Conservation (phyloP, 768 basidiomycete genomes). For the Lanmaoa pseudosensibilis region DNA sequence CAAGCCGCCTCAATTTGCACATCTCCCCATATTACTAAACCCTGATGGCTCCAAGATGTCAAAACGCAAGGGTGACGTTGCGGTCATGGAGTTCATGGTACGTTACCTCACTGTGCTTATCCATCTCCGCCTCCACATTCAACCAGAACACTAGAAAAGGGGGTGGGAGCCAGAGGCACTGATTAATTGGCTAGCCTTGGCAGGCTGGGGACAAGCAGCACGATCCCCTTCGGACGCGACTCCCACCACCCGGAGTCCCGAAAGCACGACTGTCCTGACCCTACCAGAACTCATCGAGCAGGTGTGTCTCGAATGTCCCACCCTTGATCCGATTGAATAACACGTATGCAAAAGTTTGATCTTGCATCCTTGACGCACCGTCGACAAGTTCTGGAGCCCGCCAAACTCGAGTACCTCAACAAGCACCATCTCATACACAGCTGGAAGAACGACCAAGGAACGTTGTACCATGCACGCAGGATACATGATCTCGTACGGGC, state of each 20-base stretch:
- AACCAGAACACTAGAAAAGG: conserved; percentile 48
- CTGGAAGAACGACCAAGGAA: conserved; percentile 50
- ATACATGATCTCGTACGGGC: conserved; percentile 54
- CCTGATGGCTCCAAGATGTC: conserved; percentile 92
- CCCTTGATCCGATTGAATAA: not conserved
- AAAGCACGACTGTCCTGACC: conserved; percentile 63
- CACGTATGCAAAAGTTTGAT: conserved; percentile 56
- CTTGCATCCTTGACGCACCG: conserved; percentile 75
- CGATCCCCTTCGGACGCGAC: conserved; percentile 23
- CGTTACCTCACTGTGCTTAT: conserved; percentile 12
- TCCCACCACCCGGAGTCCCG: conserved; percentile 46
- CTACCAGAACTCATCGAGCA: conserved; percentile 64
- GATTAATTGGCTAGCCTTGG: conserved; percentile 89
- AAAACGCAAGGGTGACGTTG: conserved; percentile 88
- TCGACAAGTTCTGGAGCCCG: conserved; percentile 75
- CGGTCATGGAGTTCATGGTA: conserved; percentile 85
- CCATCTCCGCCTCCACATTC: not conserved
- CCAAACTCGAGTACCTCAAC: conserved; percentile 85
- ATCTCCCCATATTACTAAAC: conserved; percentile 88
- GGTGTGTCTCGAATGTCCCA: conserved; percentile 36
- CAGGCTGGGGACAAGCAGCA: conserved; percentile 83
- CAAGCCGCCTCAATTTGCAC: conserved; percentile 78
- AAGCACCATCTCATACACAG: conserved; percentile 74
- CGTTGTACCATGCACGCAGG: conserved; percentile 53
- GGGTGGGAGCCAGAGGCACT: conserved; percentile 92